Evolutionary conservation across 495 filamentous ascomycete species (phyloP), one percentile per base, ranked within the genome.

Genomic region (Podospora bellae-mahoneyi): DNA sequence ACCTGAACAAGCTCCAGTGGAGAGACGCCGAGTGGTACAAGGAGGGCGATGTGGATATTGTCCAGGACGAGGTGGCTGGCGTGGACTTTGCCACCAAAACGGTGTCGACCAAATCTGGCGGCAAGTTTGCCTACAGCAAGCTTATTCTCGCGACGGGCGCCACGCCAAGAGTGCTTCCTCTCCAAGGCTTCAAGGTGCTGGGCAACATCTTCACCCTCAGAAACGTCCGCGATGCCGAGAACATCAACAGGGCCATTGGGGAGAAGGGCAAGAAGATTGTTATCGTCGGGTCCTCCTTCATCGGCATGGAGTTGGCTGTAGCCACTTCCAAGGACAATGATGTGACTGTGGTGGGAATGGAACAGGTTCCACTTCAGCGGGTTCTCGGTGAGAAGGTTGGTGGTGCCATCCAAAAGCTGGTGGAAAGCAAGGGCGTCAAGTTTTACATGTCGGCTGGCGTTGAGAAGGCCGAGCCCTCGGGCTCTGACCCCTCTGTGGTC

Each of bases 291-390:
- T 91, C 87, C 64, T 93, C 91, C 60, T 97, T 99, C 79, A 99
- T 99, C 77, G 86, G 95, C 53, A 96, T 99, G 94, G 95, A 99
- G 79, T 86, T 97, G 30, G 92, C 89, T 55, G 97, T 94, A 63
- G 87, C 87, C 44, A 88, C 88, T 3, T 79, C 87, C 15, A 89
- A 89, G 64, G 87, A 87, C 63, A 92, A 97, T 73, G 79, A 87
- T 19, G 91, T 99, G 53, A 90, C 91, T n/a, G 86, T 97, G 64
- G 83, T 99, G n/a, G 95, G 95, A 64, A 94, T 93, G 90, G 96
- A 97, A 76, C 87, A 84, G 69, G 85, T 85, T 34, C 95, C 95
- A 2, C 80, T 97, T 69, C 93, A 97, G 77, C 90, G 92, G 48
- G 86, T 99, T 19, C 89, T 99, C 82, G 95, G 95, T 63, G 84